Evolutionary conservation across 2,329 filamentous ascomycete genomes (phyloP), one percentile per base, ranked within the genome.

Genomic region (Exophiala dermatitidis): DNA sequence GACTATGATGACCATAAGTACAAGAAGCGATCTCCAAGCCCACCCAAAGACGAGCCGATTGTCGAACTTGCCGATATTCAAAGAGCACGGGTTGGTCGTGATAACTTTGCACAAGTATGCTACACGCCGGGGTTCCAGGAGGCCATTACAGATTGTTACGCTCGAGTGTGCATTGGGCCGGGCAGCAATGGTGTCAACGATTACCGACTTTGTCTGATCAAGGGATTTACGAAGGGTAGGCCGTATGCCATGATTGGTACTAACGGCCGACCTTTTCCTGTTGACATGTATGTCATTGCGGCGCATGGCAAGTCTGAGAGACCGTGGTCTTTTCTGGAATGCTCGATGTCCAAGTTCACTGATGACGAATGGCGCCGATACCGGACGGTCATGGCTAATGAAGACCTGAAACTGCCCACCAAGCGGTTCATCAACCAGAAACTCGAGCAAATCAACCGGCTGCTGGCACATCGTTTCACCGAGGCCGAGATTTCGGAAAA

Each of bases 111-210:
- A 4, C 83, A 91, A 65, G 86, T 95, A 51, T 96, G 90, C 76
- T 95, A 95, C 73, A 91, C 90, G 62, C 93, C 93, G 7, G 85
- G 85, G 3, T 96, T 98, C 62, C 87, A 95, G 52, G 74, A 86
- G 5, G 79, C 86, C 31, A 86, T 96, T 64, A 82, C 77, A 10
- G 89, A 89, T 48, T 94, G 90, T 69, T 98, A 86, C 67, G 85
- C 85, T 36, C 87, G 93, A 48, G 82, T 97, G 60, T 87, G 84
- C 58, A 81, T 96, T 52, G 91, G 90, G 0, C 79, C 85, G 8
- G 86, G 94, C 66, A 80, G 80, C 7, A 78, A 83, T 3, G 84
- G 85, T 2, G 75, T 84, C 54, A 85, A 86, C 57, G 80, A 88
- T 60, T 98, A 98, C 69, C 86, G 91, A 56, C 86, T 98, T 80